phyloP scores from a whole-genome alignment of 2,329 filamentous ascomycete species.

The Pyrenochaeta sp. region DNA sequence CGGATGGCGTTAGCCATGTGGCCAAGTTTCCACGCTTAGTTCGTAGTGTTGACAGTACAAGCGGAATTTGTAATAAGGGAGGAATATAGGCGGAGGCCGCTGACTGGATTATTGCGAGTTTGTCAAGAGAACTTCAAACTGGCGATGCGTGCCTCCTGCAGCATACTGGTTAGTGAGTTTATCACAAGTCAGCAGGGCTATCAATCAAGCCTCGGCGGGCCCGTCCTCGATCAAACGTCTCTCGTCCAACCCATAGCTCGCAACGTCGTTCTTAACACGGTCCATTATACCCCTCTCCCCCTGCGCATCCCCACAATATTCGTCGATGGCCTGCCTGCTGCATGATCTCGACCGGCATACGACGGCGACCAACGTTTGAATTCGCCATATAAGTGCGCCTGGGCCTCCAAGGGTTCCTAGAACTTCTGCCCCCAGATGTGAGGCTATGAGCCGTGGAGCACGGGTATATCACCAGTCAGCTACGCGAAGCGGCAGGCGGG shows the following conservation, averaged over 20 bases:
- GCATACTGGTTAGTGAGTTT: constrained; percentile 1
- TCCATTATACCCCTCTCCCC: constrained; percentile 13
- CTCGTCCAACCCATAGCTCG: neutral
- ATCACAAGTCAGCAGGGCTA: constrained; percentile 9
- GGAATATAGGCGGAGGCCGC: neutral
- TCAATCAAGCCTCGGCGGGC: constrained; percentile 1
- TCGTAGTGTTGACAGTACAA: no score
- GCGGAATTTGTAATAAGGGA: neutral
- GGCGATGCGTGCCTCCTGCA: constrained; percentile 7
- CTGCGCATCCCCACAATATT: constrained; percentile 20
- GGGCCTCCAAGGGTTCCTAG: constrained; percentile 8
- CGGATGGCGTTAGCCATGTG: no score
- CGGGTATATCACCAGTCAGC: constrained; percentile 13
- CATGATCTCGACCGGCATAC: constrained; percentile 25
- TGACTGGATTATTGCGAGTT: neutral
- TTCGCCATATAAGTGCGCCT: constrained; percentile 14
- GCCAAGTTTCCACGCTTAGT: no score
- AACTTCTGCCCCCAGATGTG: constrained; percentile 15
- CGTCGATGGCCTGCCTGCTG: constrained; percentile 17
- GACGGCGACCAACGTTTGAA: constrained; percentile 14
- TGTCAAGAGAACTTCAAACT: neutral
- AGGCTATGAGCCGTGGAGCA: constrained; percentile 13
- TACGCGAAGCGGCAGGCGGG: constrained; percentile 19
- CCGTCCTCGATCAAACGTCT: constrained; percentile 4
- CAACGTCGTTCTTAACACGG: constrained; percentile 6